Evolutionary conservation across 768 basidiomycete species (phyloP).

Genomic region (Cantharellus anzutake): DNA sequence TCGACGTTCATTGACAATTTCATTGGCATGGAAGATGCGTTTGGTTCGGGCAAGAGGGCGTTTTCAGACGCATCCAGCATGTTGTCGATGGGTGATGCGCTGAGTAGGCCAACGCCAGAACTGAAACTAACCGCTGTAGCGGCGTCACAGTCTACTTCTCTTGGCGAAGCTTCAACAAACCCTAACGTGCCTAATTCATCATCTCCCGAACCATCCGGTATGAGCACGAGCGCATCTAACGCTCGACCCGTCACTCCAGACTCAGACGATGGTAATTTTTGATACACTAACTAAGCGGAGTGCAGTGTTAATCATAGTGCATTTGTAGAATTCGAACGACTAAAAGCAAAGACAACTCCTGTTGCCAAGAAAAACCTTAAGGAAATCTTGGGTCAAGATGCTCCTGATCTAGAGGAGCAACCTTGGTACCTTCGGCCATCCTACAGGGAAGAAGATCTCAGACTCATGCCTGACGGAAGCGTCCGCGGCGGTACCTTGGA

Average conservation of each 20-base stretch:
- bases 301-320: no score
- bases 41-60: not conserved
- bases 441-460: constrained; percentile 59
- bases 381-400: constrained; percentile 45
- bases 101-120: not conserved
- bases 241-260: not conserved
- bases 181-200: no score
- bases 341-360: constrained; percentile 1
- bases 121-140: not conserved
- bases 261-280: not conserved
- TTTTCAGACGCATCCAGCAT: not conserved
- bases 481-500: constrained; percentile 75
- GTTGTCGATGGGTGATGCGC: not conserved
- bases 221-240: not conserved
- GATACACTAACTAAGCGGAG: no score
- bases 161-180: no score
- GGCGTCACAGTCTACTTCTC: no score
- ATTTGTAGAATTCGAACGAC: no score
- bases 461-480: constrained; percentile 66
- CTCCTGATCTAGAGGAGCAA: constrained; percentile 26
- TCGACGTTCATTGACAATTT: not conserved
- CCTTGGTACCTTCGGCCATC: constrained; percentile 81
- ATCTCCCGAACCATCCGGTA: no score
- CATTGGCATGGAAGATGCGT: not conserved
- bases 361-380: constrained; percentile 29